Evolutionary conservation across 345 rosid species (phyloP), one percentile per base, ranked within the genome.

Genomic region (Geranium rotundifolium): DNA sequence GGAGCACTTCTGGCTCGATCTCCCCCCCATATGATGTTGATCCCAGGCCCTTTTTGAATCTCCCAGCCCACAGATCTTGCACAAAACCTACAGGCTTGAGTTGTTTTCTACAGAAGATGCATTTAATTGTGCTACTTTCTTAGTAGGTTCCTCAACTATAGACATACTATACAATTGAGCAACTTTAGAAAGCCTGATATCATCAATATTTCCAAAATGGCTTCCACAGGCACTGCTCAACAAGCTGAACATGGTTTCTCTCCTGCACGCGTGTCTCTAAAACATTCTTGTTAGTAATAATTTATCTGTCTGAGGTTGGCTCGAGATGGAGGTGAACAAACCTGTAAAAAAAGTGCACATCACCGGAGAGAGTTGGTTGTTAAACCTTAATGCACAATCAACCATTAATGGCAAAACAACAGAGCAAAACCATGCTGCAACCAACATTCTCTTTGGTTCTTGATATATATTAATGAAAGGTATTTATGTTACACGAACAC

Each of bases 21-120:
- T 87, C 77, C 52, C 84, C 85, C 79, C 90, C 79, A 63, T 84
- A 84, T n/a, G 99, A 80, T 57, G 79, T 82, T 29, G 87, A 82
- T 58, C 88, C 99, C 61, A 84, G 81, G 75, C 85, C 85, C 76
- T 86, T 95, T 84, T 95, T 90, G 67, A 86, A 87, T 63, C 81
- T 80, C 19, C 96, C 93, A 70, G 58, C 97, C 97, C 95, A 59
- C 99, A 95, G 77, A 85, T 88, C 82, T 79, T 85, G 85, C 99
- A 95, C 30, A 82, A 61, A 81, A 85, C 76, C 76, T 90, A 54
- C 81, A 77, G 19, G n/a, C n/a, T n/a, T n/a, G n/a, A n/a, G n/a
- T n/a, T n/a, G n/a, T 77, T 77, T 65, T 74, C 75, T 58, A 63
- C 54, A n/a, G 76, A 59, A 58, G 70, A 71, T 50, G 78, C 68